Conservation (phyloP, 305 asterid species). For the Solanum hybrid region DNA sequence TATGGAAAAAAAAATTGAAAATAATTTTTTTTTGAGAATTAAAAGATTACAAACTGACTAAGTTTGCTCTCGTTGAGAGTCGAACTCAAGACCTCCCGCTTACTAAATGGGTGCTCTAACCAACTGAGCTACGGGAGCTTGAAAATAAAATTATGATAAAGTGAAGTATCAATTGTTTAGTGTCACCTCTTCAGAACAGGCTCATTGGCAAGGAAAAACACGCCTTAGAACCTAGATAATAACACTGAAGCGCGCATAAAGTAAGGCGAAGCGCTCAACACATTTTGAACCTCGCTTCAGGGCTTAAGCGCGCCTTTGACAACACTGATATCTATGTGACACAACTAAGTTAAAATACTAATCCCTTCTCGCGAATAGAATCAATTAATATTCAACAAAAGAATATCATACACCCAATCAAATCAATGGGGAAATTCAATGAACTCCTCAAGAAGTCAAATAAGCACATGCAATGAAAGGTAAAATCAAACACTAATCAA, state of each 20-base stretch:
- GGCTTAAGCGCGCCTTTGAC: neutral
- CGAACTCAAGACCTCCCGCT: constrained; percentile 97
- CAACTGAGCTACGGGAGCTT: constrained; percentile 75
- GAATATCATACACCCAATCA: neutral
- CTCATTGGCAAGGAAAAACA: neutral
- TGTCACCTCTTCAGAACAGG: neutral
- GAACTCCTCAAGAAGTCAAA: neutral
- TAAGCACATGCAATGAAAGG: neutral
- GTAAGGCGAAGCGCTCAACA: neutral
- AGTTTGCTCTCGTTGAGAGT: constrained; percentile 72
- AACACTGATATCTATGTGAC: neutral
- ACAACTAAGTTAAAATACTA: neutral
- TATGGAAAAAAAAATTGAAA: neutral
- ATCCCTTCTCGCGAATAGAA: neutral
- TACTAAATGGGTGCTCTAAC: constrained; percentile 99
- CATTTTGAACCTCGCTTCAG: neutral
- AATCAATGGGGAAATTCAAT: neutral
- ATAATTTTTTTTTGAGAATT: neutral
- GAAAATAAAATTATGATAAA: neutral
- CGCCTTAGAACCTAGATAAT: neutral
- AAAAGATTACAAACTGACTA: neutral
- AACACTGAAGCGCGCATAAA: neutral
- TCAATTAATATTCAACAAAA: neutral
- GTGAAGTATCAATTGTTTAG: neutral
- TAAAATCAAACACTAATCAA: neutral